phyloP scores from a whole-genome alignment of 176 grass and related monocot species.

The Oropetium thomaeum region DNA sequence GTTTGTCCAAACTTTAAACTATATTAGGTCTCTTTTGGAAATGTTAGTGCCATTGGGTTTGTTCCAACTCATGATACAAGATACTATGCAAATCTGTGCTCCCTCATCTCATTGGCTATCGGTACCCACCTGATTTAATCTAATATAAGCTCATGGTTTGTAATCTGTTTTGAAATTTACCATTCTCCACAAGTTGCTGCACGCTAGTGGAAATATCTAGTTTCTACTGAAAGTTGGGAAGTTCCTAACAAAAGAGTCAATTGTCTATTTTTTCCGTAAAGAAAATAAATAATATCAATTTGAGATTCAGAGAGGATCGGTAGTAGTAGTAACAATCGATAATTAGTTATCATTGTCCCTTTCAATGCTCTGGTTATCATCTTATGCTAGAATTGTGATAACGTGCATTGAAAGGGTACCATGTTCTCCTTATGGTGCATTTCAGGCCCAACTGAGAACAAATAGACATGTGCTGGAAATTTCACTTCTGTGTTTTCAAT shows the following conservation, averaged over 20 bases:
- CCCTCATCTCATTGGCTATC: neutral
- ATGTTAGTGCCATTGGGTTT: conserved; percentile 1
- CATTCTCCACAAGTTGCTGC: neutral
- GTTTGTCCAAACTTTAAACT: neutral
- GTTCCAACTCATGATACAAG: neutral
- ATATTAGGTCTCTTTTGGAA: neutral
- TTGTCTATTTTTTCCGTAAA: neutral
- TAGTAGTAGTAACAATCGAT: too few species aligned
- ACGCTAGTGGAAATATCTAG: neutral
- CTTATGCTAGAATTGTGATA: too few species aligned
- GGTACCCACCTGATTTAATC: neutral
- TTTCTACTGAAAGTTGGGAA: neutral
- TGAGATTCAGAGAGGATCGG: too few species aligned
- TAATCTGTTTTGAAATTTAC: neutral
- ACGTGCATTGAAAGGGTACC: too few species aligned
- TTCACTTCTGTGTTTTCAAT: too few species aligned
- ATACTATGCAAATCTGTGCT: neutral
- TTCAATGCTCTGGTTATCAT: too few species aligned
- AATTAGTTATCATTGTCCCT: too few species aligned
- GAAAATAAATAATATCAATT: too few species aligned
- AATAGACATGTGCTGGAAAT: too few species aligned
- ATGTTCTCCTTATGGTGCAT: too few species aligned
- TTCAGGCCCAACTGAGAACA: too few species aligned
- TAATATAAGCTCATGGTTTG: neutral
- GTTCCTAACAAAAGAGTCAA: neutral